Evolutionary conservation across 345 rosid species (phyloP), one percentile per base, ranked within the genome.

Genomic region (Iberis pinnata): DNA sequence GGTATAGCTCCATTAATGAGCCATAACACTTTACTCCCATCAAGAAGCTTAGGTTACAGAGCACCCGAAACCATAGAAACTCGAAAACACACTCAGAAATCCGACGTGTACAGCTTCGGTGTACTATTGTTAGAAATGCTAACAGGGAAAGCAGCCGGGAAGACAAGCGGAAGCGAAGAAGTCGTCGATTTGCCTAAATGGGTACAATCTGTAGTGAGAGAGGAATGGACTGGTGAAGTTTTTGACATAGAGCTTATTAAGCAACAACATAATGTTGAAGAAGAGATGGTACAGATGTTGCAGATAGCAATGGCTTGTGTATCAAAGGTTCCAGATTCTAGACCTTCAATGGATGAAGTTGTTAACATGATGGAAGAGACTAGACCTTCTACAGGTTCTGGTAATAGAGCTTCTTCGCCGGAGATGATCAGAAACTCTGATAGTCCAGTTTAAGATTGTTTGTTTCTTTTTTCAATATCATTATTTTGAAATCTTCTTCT

Each of bases 201-300:
- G 97, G 97, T 84, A 24, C 94, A 82, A 61, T 84, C 97, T 1
- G 88, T 84, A 38, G 88, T 88, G 45, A 68, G 86, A 37, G 97
- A 88, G 70, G 95, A 88, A 65, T 88, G 97, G 97, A 84, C 97
- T 6, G 80, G 94, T 0, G 97, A 88, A 75, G 97, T 88, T 58
- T 88, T 84, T 53, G 97, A 84, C 9, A 76, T 74, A 12, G 95
- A 88, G 68, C 82, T 88, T 12, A 72, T 82, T 64, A 84, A 66
- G 61, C 75, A 73, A 27, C 70, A 73, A n/a, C 48, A 65, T 27
- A 78, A 79, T 39, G 78, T 76, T 1, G 88, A 90, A 58, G 98
- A 87, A 65, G 98, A 87, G 74, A 72, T 90, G 86, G 95, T 90
- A 56, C 85, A 82, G 76, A 84, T 83, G 95, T 85, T 90, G 50